phyloP scores from a whole-genome alignment of 2,329 filamentous ascomycete genomes.

The Alternaria consortialis region DNA sequence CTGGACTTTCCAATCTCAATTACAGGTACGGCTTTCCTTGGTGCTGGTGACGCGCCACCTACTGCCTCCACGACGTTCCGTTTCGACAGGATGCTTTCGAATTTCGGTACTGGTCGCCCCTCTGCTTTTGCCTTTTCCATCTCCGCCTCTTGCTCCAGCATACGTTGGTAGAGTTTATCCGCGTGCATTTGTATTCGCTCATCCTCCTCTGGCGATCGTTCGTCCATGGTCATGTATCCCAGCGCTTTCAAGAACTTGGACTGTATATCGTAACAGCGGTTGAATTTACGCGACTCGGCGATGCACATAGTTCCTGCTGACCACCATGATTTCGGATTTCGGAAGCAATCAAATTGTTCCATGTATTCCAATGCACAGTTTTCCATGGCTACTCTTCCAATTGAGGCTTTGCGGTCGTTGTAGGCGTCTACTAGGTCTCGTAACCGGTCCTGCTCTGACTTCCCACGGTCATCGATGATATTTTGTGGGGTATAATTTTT shows the following conservation, averaged over 20 bases:
- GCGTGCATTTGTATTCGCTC: constrained; percentile 91
- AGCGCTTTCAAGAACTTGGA: constrained; percentile 89
- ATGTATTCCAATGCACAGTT: constrained; percentile 92
- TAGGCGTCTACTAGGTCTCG: constrained; percentile 81
- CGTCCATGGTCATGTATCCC: constrained; percentile 79
- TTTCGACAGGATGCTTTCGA: constrained; percentile 64
- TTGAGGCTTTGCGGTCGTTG: constrained; percentile 80
- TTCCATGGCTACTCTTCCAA: constrained; percentile 85
- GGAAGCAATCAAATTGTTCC: constrained; percentile 84
- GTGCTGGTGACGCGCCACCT: constrained; percentile 26
- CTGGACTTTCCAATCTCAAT: constrained; percentile 4
- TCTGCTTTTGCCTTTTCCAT: constrained; percentile 73
- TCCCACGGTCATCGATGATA: constrained; percentile 73
- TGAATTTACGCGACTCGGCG: constrained; percentile 77
- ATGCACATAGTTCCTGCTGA: constrained; percentile 82
- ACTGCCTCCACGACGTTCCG: constrained; percentile 41
- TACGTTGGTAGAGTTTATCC: constrained; percentile 86
- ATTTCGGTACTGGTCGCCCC: constrained; percentile 63
- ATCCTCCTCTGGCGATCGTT: constrained; percentile 76
- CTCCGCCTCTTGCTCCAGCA: constrained; percentile 81
- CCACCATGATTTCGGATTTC: constrained; percentile 68
- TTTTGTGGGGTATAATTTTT: constrained; percentile 82
- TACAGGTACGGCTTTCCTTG: constrained; percentile 15
- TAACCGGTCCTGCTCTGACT: constrained; percentile 81
- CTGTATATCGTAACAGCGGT: constrained; percentile 90